phyloP scores from a whole-genome alignment of 495 filamentous ascomycete species.

The Choiromyces venosus region DNA sequence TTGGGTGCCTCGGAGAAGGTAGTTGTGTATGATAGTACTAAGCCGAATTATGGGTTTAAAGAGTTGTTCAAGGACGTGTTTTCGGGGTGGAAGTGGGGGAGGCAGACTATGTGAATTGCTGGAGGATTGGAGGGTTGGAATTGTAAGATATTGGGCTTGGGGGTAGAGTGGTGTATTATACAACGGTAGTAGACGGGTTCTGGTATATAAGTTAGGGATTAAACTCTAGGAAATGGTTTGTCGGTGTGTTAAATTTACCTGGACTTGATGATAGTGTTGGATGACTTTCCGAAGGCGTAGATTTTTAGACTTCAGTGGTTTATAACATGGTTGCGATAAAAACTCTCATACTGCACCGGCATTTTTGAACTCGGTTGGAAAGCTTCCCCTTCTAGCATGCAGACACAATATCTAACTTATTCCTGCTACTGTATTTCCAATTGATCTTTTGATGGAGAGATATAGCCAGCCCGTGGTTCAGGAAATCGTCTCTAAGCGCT shows the following conservation, averaged over 20 bases:
- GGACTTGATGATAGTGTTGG: not conserved
- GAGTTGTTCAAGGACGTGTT: constrained; percentile 78
- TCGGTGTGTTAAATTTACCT: not conserved
- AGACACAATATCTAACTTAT: too few relatives aligned
- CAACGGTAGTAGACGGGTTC: not conserved
- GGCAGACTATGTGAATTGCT: not conserved
- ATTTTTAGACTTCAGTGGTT: not conserved
- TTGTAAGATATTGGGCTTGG: constrained; percentile 8
- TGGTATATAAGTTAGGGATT: not conserved
- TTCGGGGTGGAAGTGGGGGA: constrained; percentile 47
- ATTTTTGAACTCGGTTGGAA: not conserved
- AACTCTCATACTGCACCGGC: not conserved
- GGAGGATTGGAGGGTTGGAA: not conserved
- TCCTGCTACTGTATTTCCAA: not conserved
- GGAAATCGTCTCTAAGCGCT: too few relatives aligned
- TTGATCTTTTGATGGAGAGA: not conserved
- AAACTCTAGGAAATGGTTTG: not conserved
- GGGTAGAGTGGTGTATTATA: not conserved
- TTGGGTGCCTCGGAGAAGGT: constrained; percentile 51
- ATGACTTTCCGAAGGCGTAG: not conserved
- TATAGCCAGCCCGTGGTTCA: not conserved
- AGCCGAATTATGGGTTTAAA: constrained; percentile 70
- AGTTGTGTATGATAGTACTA: constrained; percentile 64
- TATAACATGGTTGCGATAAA: not conserved
- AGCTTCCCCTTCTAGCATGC: not conserved